Evolutionary conservation across 2,329 filamentous ascomycete species (phyloP).

Genomic region (Fusarium sp.): DNA sequence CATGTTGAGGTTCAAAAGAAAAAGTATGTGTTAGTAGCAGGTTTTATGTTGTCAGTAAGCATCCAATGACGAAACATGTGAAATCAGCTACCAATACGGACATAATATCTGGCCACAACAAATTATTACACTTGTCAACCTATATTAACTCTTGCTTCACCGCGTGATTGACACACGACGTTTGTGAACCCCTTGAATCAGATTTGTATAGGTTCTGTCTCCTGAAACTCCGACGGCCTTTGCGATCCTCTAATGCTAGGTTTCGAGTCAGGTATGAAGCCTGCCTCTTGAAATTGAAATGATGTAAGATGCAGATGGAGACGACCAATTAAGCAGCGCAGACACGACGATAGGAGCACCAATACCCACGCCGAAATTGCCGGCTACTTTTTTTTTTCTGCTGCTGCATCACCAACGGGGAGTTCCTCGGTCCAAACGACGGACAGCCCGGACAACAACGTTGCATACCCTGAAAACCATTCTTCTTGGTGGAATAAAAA

Average conservation of each 20-base stretch:
- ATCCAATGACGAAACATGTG: background rate
- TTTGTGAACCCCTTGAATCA: background rate
- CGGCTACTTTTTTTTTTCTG: background rate
- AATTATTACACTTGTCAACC: background rate
- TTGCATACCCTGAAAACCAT: conserved; percentile 9
- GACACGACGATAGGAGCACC: background rate
- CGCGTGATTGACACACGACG: background rate
- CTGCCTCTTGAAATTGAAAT: conserved; percentile 14
- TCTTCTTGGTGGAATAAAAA: conserved; percentile 25
- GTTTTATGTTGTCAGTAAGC: background rate
- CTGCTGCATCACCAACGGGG: background rate
- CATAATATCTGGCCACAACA: background rate
- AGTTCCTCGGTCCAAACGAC: background rate
- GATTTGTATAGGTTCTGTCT: background rate
- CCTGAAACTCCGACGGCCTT: conserved; percentile 8
- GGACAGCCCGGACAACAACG: conserved; percentile 5
- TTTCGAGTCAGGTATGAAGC: conserved; percentile 18
- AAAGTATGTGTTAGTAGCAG: background rate
- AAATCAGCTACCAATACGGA: background rate
- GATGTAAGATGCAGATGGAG: conserved; percentile 4
- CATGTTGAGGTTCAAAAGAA: background rate
- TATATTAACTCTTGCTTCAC: background rate
- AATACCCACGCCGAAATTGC: conserved; percentile 6
- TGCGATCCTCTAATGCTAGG: background rate
- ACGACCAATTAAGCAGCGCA: background rate